Evolutionary conservation across 2,329 filamentous ascomycete species (phyloP), one percentile per base, ranked within the genome.

Genomic region (Diaporthe australafricana): DNA sequence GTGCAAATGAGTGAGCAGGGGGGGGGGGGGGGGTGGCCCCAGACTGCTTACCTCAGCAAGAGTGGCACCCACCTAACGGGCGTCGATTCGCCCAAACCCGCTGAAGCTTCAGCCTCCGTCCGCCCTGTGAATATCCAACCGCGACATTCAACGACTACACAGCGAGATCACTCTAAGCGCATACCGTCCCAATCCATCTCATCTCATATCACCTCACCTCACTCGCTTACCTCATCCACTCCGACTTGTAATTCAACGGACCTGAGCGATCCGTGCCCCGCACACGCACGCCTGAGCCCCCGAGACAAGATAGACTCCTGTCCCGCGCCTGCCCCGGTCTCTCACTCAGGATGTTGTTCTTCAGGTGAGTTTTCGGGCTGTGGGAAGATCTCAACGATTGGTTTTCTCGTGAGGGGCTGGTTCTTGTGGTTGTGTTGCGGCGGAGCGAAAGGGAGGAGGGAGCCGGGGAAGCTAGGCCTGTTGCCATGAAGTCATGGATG

Each of bases 321-420:
- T n/a, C 65, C 4, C 22, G 42, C 45, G 11, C 27, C 27, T 47
- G 38, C n/a, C 9, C 11, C 9, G 16, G 48, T 27, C 25, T 16
- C 8, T 35, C 12, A 30, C n/a, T 42, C 65, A 72, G 38, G 53
- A 85, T 85, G 83, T 81, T 85, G 74, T 85, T 85, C 79, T 85
- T 85, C 76, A 85, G 83, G 83, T 84, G 73, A 70, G 77, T 70
- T 38, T 9, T 12, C 25, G 35, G 25, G 12, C 14, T 25, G 50
- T 7, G 5, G 2, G 30, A 3, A 0, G 22, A 12, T 7, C 3
- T 9, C 27, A 1, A 9, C 6, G 6, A 12, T 5, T 27, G 12
- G 6, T 1, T 27, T 3, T 16, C 11, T 30, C 7, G 4, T 27
- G 32, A 17, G 22, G 9, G 35, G 38, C 35, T 27, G 55, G n/a